Conservation (phyloP, 345 rosid genomes). For the Linum lewisii region DNA sequence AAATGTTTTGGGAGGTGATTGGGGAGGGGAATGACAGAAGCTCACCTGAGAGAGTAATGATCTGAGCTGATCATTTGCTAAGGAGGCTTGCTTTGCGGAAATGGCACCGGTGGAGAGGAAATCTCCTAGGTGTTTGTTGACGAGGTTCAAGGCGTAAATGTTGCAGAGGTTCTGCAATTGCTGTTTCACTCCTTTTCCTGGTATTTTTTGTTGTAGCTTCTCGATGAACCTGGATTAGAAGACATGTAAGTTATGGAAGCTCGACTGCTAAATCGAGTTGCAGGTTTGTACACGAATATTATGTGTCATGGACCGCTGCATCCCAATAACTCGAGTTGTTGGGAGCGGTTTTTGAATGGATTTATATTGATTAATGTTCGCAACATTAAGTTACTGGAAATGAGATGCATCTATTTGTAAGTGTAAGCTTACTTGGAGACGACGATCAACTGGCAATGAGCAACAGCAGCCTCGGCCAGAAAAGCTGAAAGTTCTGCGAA, state of each 20-base stretch:
- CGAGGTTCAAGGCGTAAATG: constrained; percentile 64
- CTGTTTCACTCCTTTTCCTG: constrained; percentile 74
- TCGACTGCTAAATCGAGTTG: neutral
- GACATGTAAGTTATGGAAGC: neutral
- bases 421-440: constrained; percentile 73
- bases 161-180: constrained; percentile 61
- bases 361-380: too few relatives aligned
- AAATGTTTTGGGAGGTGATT: neutral
- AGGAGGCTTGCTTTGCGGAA: constrained; percentile 75
- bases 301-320: too few relatives aligned
- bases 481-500: constrained; percentile 72
- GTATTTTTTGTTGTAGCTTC: constrained; percentile 71
- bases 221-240: constrained; percentile 58
- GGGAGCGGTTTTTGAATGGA: too few relatives aligned
- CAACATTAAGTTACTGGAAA: too few relatives aligned
- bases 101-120: constrained; percentile 65
- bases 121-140: constrained; percentile 83
- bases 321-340: too few relatives aligned
- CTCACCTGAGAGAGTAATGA: constrained; percentile 62
- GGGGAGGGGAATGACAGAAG: neutral
- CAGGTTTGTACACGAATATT: neutral
- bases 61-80: constrained; percentile 75
- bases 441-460: constrained; percentile 92
- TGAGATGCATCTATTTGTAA: too few relatives aligned
- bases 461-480: constrained; percentile 75